phyloP scores from a whole-genome alignment of 2,329 filamentous ascomycete genomes.

The Sclerotinia spermophila region DNA sequence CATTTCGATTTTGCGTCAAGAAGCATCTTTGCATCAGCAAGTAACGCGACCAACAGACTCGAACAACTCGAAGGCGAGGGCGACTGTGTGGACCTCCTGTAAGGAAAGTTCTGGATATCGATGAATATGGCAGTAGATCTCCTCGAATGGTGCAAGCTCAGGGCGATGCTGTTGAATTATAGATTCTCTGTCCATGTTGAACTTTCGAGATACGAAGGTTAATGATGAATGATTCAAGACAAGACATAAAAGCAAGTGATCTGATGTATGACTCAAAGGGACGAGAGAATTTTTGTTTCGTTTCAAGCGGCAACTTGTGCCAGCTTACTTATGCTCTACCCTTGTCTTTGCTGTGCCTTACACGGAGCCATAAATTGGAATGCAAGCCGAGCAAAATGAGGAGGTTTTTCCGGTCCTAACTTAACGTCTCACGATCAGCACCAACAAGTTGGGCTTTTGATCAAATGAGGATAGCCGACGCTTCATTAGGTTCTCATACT shows the following conservation, averaged over 20 bases:
- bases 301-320: background rate
- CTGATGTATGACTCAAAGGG: background rate
- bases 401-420: background rate
- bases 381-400: background rate
- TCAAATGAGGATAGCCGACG: background rate
- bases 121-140: conserved; percentile 57
- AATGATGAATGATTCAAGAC: background rate
- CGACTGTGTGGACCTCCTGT: conserved; percentile 50
- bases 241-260: background rate
- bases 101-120: conserved; percentile 55
- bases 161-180: background rate
- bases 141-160: conserved; percentile 43
- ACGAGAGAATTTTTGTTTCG: background rate
- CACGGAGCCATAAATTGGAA: background rate
- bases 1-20: conserved; percentile 45
- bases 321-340: background rate
- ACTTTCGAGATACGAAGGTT: background rate
- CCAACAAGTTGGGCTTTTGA: background rate
- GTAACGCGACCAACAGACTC: conserved; percentile 37
- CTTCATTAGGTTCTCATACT: background rate
- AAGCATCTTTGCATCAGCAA: conserved; percentile 53
- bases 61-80: conserved; percentile 44
- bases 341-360: background rate
- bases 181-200: background rate
- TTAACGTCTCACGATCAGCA: background rate